Conservation (phyloP, 345 rosid species). For the Mangifera indica region DNA sequence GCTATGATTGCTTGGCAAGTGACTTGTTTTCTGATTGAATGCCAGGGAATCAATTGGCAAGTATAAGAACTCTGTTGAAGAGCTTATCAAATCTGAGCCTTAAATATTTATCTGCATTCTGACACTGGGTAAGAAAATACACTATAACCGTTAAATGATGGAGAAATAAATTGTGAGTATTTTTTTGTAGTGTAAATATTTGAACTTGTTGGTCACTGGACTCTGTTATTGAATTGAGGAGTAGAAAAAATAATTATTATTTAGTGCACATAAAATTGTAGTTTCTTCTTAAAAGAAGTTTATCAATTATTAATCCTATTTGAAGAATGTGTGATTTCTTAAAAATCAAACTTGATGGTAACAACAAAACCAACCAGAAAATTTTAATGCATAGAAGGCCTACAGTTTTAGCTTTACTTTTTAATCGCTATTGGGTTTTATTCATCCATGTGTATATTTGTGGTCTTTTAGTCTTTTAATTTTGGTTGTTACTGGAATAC, state of each 20-base stretch:
- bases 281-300: not conserved
- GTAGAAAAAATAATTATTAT: not conserved
- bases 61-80: constrained; percentile 65
- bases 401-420: not conserved
- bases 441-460: not conserved
- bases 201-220: not conserved
- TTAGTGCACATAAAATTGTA: not conserved
- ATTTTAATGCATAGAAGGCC: not conserved
- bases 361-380: not conserved
- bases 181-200: not conserved
- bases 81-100: constrained; percentile 49
- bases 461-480: not conserved
- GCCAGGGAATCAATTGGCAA: constrained; percentile 63
- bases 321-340: not conserved
- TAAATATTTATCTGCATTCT: constrained; percentile 21
- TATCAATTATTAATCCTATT: not conserved
- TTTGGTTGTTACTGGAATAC: no score
- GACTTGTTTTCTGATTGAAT: constrained; percentile 15
- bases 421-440: not conserved
- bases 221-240: not conserved
- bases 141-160: not conserved
- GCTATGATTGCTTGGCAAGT: not conserved
- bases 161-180: not conserved
- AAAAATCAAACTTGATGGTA: not conserved
- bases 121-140: constrained; percentile 13